phyloP scores from a whole-genome alignment of 331 rosid genomes.

The Quercus phellos region DNA sequence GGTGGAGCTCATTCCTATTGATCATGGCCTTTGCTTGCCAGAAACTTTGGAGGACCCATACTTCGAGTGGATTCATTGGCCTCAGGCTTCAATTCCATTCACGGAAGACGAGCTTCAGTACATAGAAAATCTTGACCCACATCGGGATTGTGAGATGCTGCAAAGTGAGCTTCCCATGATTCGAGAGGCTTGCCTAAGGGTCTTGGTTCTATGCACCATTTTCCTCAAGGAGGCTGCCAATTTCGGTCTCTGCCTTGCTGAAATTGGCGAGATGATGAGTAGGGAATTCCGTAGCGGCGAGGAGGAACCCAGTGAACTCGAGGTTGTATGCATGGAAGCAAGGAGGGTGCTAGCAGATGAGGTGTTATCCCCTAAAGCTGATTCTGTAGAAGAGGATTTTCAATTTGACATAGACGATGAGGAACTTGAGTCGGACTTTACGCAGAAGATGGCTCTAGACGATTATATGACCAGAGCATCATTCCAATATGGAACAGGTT shows the following conservation, averaged over 20 bases:
- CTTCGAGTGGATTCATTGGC: conserved; percentile 99
- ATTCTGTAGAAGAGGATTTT: conserved; percentile 50
- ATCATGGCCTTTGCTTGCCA: conserved; percentile 95
- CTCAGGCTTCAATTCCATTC: conserved; percentile 95
- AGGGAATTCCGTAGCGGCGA: conserved; percentile 83
- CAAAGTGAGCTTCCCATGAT: conserved; percentile 86
- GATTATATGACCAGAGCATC: conserved; percentile 39
- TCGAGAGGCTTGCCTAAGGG: conserved; percentile 90
- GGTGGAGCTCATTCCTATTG: conserved; percentile 94
- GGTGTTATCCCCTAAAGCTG: conserved; percentile 51
- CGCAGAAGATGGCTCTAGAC: conserved; percentile 32
- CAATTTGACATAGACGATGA: conserved; percentile 73
- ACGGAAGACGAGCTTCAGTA: conserved; percentile 86
- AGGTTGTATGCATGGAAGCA: conserved; percentile 85
- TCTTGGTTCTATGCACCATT: conserved; percentile 81
- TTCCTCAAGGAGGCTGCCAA: conserved; percentile 84
- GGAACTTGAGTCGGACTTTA: conserved; percentile 41
- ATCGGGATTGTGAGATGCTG: conserved; percentile 67
- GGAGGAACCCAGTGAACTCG: conserved; percentile 98
- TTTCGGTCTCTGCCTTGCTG: conserved; percentile 81
- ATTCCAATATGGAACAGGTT: conserved; percentile 43
- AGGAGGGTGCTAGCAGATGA: conserved; percentile 67
- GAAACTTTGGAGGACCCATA: conserved; percentile 94
- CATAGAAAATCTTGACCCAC: conserved; percentile 59
- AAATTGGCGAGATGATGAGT: conserved; percentile 98